Evolutionary conservation across 352 stramenopile genomes (phyloP), one percentile per base, ranked within the genome.

Genomic region (Albugo laibachii): DNA sequence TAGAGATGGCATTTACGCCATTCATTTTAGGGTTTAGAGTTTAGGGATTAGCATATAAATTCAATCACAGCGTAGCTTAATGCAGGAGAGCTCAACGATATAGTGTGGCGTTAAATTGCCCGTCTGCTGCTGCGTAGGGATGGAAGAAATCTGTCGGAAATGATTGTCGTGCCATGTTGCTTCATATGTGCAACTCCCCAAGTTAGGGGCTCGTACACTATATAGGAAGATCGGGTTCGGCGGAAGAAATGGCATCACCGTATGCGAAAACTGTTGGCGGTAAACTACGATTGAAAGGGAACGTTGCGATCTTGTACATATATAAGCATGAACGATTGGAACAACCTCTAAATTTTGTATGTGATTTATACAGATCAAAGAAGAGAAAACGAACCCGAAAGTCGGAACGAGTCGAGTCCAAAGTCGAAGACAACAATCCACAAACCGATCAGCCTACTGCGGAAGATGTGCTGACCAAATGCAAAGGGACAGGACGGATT

Each of bases 281-380:
- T 41, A 83, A 83, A 53, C 57, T 92, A 50, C 57, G 73, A 63
- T 74, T 92, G 50, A 92, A 89, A 57, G 75, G 78, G 47, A 66
- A 72, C 1, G 36, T 96, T 55, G 80, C 89, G 47, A 63, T 95
- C 24, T 89, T 80, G 54, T 70, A 65, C 37, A 1, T 39, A 36
- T 13, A 20, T 53, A 15, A 46, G 2, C 14, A 16, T 34, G n/a
- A 21, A 37, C 10, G 15, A 52, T 48, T 15, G 14, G 18, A 16
- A 12, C 42, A 36, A 35, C 43, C 50, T 12, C 52, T 6, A 3
- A 38, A 12, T 63, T 18, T 13, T 5, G 24, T 2, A 13, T 53
- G 16, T 43, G 16, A 3, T 11, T 34, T 11, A 19, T 19, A 10
- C 48, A 61, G 57, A 43, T 53, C 54, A 36, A 48, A 61, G 38